Base-by-base conservation (phyloP, 1,139 yeast species). In the Debaryomycetaceae sp. region DNA sequence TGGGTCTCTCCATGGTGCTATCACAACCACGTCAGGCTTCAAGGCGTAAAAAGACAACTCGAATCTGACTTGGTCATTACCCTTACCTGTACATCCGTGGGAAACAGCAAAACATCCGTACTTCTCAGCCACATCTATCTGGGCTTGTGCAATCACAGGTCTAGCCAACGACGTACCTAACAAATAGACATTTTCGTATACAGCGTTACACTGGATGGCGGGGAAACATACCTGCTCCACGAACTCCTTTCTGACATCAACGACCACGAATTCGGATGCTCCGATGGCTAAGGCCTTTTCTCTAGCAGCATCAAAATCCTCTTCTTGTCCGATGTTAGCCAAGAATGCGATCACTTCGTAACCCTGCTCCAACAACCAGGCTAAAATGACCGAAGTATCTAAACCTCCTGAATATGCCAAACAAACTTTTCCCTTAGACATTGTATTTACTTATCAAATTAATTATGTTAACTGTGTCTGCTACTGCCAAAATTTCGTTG, bases 1-100 rank as follows among this genome's bases (percentile, higher is more conserved):
- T 37, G 99, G 98, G 67, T 87, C 89, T 81, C 99, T 88, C 99
- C 99, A 93, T 67, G 99, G 99, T 42, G 99, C 97, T 74, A 93
- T 93, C 57, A 90, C 97, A 65, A 81, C 77, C 59, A 93, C 96
- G 64, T 91, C 98, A 41, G 99, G 99, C 77, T 93, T 90, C 69
- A 93, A 81, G 35, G 98, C 99, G 69, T 93, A 93, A 80, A 91
- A 93, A 8, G 95, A 87, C 56, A 93, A 78, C 75, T 93, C 99
- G 66, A 93, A 93, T 74, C 99, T 86, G 55, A 93, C 98, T 76
- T 93, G 99, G 72, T 93, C 99, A 68, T 93, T 93, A 75, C 99
- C 99, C 78, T 93, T 93, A 76, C 99, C 99, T 56, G 99, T 93
- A 76, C 99, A 93, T 52, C 99, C 99, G 69, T 93, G 99, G 43